A percentile compares a stretch with the other conserved stretches of the same genome.
phyloP scores from a whole-genome alignment of 78 protist species.

The Dictyostelium discoideum region DNA sequence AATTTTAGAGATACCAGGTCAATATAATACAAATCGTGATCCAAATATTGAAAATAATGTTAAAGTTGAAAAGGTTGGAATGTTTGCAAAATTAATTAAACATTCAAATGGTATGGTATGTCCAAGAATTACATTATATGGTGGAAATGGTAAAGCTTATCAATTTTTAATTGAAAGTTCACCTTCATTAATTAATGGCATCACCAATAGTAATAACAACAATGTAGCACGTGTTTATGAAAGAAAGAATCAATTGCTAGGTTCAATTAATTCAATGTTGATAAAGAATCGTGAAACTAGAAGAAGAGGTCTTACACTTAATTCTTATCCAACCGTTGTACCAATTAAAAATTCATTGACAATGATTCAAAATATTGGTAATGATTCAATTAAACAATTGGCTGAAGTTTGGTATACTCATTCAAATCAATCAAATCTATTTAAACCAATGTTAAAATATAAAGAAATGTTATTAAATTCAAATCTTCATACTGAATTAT shows the following conservation, averaged over 20 bases:
- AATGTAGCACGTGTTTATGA: conserved; percentile 27
- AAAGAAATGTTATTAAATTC: neutral
- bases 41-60: conserved; percentile 34
- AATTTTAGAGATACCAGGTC: conserved; percentile 26
- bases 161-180: conserved; percentile 32
- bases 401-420: conserved; percentile 17
- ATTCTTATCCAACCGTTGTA: neutral
- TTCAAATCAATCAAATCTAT: neutral
- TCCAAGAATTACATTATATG: conserved; percentile 47
- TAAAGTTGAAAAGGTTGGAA: conserved; percentile 26
- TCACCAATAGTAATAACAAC: neutral
- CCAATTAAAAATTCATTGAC: neutral
- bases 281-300: conserved; percentile 59
- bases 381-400: neutral
- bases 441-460: conserved; percentile 17
- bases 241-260: conserved; percentile 41
- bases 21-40: conserved; percentile 12
- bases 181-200: neutral
- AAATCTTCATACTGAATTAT: neutral
- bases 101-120: conserved; percentile 67
- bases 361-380: conserved; percentile 39
- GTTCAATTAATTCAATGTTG: conserved; percentile 35
- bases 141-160: conserved; percentile 60
- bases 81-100: conserved; percentile 32
- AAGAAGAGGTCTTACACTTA: conserved; percentile 43